Base-by-base conservation (phyloP, 1,139 yeast genomes). In the Candida sp. region DNA sequence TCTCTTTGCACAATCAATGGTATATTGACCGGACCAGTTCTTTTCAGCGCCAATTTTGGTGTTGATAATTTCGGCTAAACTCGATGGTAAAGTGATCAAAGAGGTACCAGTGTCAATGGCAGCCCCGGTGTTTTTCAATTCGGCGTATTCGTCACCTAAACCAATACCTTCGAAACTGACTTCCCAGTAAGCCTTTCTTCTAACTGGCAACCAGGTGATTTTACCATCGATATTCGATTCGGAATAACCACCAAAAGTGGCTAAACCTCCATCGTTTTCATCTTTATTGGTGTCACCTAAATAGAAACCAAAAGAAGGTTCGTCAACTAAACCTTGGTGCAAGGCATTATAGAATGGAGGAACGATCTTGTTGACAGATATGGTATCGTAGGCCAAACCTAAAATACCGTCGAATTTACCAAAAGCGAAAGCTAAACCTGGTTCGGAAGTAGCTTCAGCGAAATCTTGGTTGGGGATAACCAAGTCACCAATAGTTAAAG, bases 101-200 rank as follows among this genome's bases (percentile, higher is more conserved):
- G 98, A 91, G 52, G 99, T 93, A 70, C 99, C 99, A 47, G 99
- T 93, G 67, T 93, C 99, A 61, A 93, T 88, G 48, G 97, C 97
- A 57, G 97, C 99, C 66, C 99, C 99, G 49, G 93, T 84, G 58
- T 75, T 73, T 56, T 77, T 79, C 60, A 93, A 80, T 57, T 78
- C 82, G 40, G 98, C 97, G 58, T 79, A 86, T 70, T 93, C 96
- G 52, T 85, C 86, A 56, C 99, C 99, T 50, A 93, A 77, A 34
- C 91, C 88, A 61, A 93, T 75, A 56, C 96, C 91, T 57, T 89
- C 89, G 54, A 93, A 85, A 52, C 86, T 79, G 48, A 93, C 99
- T 75, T 93, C 99, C 99, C 99, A 93, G 79, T 93, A 93, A 33
- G 98, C 99, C 82, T 91, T 88, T 79, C 99, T 88, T 75, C 99